Evolutionary conservation across 768 basidiomycete genomes (phyloP), one percentile per base, ranked within the genome.

Genomic region (Phanerodontia chrysosporium): DNA sequence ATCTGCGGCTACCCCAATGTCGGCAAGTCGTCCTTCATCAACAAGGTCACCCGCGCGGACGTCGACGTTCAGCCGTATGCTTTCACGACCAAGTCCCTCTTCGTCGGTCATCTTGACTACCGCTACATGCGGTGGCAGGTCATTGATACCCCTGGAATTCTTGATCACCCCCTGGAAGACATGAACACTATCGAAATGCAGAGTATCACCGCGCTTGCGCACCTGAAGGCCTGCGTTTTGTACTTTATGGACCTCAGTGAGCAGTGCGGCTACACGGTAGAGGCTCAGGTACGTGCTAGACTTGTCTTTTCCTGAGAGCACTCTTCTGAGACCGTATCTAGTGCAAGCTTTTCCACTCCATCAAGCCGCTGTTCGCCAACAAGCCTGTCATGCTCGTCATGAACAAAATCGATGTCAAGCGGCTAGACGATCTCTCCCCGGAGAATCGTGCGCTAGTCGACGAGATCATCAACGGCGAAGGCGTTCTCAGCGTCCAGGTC

Each of bases 161-260:
- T 99, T 64, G 97, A 99, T 71, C 97, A 98, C 73, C 95, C 96
- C 1, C 80, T 98, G 30, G 96, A 99, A 74, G 97, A 99, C 53
- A 98, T 99, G 97, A 98, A 98, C 80, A 98, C 95, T 60, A 99
- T 99, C 66, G 97, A 99, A 77, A 99, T 98, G 96, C 97, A 99
- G 80, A 95, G 92, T 66, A 97, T 97, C 71, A 98, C 96, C 36
- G 97, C 97, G 14, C 79, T 99, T 62, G 97, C 97, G 7, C 97
- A 99, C 75, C 76, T 99, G 46, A 93, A 97, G 75, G 85, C 87
- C 64, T 95, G 93, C 70, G 81, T 98, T 10, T 75, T 99, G 72
- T 99, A 98, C 77, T 99, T 98, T 72, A 98, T 99, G 95, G 97
- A 99, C 73, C 81, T 98, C 29, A 92, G 89, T 63, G 97, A 98